These are phyloP conservation scores for Rhododendron mucronatum DNA, from an alignment of 148 eudicot genomes.

Conservation along the genomic window DNA sequence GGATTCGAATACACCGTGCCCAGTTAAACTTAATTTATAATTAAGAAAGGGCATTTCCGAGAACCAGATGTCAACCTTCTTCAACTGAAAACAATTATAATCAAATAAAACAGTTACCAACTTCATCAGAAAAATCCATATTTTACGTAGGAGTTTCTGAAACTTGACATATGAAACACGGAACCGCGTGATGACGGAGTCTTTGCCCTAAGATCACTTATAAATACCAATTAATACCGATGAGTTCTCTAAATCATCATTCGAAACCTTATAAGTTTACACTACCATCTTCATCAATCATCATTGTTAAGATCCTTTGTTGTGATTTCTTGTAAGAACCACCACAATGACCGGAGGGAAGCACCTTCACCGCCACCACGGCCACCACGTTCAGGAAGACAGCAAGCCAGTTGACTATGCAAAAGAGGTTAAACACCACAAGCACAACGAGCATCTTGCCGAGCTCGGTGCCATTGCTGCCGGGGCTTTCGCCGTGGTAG, in stretches of 20 bases:
- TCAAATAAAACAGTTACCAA: too few relatives aligned
- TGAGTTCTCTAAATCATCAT: neutral
- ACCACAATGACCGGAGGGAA: conserved; percentile 11
- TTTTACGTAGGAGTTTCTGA: neutral
- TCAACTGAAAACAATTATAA: too few relatives aligned
- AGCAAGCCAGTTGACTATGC: conserved; percentile 12
- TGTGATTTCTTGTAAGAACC: neutral
- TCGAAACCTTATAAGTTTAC: neutral
- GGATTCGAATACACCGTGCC: neutral
- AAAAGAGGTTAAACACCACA: conserved; percentile 45
- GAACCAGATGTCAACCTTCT: neutral
- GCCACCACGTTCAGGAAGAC: neutral
- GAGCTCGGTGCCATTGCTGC: conserved; percentile 34
- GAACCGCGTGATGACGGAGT: neutral
- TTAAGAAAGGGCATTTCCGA: too few relatives aligned
- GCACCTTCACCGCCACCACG: conserved; percentile 11
- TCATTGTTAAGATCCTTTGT: neutral
- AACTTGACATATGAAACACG: neutral
- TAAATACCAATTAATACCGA: neutral
- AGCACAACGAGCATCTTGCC: conserved; percentile 22
- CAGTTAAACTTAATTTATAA: neutral
- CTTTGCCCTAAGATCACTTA: neutral
- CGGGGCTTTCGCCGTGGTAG: conserved; percentile 47
- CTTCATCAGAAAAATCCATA: neutral
- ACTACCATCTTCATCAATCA: neutral